Evolutionary conservation across 139 green algal species (phyloP).

Genomic region (Pseudopediastrum boryanum): DNA sequence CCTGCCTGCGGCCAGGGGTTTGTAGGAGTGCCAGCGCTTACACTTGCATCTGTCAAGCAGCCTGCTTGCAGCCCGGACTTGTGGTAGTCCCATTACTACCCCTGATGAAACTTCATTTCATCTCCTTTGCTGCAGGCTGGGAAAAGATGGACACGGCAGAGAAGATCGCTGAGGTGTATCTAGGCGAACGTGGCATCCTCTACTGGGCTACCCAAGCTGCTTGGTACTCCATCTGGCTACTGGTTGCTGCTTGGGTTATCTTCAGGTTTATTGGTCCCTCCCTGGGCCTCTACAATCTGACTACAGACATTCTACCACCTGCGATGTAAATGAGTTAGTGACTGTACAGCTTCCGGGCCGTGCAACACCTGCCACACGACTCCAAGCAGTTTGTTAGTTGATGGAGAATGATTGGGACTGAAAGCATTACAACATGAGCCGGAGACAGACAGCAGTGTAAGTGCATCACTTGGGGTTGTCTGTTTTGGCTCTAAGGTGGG

Average conservation of each 20-base stretch:
- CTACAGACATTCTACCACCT: conserved; percentile 52
- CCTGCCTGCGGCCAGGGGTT: not conserved
- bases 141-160: conserved; percentile 62
- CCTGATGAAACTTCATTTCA: not conserved
- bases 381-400: too few relatives aligned
- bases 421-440: too few relatives aligned
- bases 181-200: conserved; percentile 75
- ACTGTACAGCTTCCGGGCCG: too few relatives aligned
- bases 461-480: too few relatives aligned
- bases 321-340: too few relatives aligned
- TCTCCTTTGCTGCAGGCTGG: conserved; percentile 63
- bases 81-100: not conserved
- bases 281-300: conserved; percentile 80
- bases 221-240: conserved; percentile 42
- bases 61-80: not conserved
- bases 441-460: too few relatives aligned
- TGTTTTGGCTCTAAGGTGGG: too few relatives aligned
- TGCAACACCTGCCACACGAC: too few relatives aligned
- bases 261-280: conserved; percentile 81
- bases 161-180: conserved; percentile 73
- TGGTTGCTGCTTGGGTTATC: conserved; percentile 73
- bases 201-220: conserved; percentile 76
- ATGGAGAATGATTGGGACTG: too few relatives aligned
- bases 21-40: not conserved
- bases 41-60: not conserved